These are phyloP conservation scores for Penicillium macrosclerotiorum DNA, from an alignment of 495 filamentous ascomycete species.

Conservation along the genomic window DNA sequence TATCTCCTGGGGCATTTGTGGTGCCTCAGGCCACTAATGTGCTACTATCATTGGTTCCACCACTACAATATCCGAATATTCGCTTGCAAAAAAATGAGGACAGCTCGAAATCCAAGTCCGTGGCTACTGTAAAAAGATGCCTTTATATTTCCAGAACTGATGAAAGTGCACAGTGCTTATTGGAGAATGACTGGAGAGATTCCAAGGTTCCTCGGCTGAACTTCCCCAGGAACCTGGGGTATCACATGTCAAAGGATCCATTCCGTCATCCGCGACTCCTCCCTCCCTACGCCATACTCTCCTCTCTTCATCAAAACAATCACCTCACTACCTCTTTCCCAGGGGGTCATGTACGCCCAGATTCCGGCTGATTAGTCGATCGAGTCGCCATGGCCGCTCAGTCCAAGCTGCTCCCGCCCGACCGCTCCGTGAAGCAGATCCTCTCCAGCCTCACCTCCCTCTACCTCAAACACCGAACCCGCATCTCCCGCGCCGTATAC, in stretches of 20 bases:
- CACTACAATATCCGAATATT: too few relatives aligned
- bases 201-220: constrained; percentile 19
- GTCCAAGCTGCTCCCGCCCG: constrained; percentile 71
- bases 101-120: too few relatives aligned
- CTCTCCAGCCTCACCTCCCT: constrained; percentile 69
- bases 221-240: constrained; percentile 28
- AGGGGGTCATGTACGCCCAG: constrained; percentile 30
- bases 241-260: constrained; percentile 29
- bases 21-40: too few relatives aligned
- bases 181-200: background rate
- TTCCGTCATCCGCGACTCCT: constrained; percentile 14
- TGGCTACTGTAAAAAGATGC: too few relatives aligned
- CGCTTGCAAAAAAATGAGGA: too few relatives aligned
- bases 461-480: constrained; percentile 83
- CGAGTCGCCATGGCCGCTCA: constrained; percentile 65
- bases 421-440: constrained; percentile 70
- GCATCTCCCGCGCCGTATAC: constrained; percentile 88
- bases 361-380: constrained; percentile 31
- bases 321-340: background rate
- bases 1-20: too few relatives aligned
- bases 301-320: background rate
- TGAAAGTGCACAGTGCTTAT: background rate
- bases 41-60: too few relatives aligned
- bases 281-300: constrained; percentile 1
- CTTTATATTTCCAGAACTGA: background rate